A percentile compares a stretch with the other conserved stretches of the same genome.
Conservation (phyloP, 2,329 filamentous ascomycete genomes). For the Venturiaceae sp. region DNA sequence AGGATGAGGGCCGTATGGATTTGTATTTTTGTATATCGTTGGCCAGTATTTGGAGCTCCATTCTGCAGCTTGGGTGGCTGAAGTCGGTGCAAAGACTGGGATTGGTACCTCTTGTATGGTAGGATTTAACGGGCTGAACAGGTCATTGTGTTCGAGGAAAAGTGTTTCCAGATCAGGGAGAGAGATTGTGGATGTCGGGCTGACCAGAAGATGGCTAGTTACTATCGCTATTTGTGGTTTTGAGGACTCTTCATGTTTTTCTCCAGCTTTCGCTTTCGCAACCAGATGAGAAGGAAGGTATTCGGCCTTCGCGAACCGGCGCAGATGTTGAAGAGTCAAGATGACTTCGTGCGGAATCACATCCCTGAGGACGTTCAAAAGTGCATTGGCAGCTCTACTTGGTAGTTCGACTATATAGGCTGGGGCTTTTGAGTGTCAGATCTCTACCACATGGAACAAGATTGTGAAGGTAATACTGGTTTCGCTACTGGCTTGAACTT, state of each 20-base stretch:
- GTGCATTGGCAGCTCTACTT: constrained; percentile 59
- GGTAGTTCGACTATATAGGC: constrained; percentile 66
- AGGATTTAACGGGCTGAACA: not conserved
- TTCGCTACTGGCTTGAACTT: constrained; percentile 37
- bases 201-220: constrained; percentile 35
- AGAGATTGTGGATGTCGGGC: constrained; percentile 40
- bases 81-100: constrained; percentile 65
- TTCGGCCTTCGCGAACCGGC: constrained; percentile 62
- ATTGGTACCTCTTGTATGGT: constrained; percentile 44
- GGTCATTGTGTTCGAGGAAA: constrained; percentile 18
- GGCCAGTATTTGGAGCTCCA: constrained; percentile 78
- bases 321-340: constrained; percentile 48
- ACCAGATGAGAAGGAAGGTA: constrained; percentile 56
- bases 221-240: not conserved
- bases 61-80: constrained; percentile 60
- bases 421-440: constrained; percentile 33
- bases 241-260: not conserved
- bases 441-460: not conserved
- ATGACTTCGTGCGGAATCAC: constrained; percentile 32
- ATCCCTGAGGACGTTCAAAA: constrained; percentile 49
- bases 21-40: constrained; percentile 76
- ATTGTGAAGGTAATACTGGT: constrained; percentile 18
- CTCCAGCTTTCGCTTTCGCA: not conserved
- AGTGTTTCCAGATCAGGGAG: constrained; percentile 41
- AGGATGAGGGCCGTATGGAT: constrained; percentile 76